Evolutionary conservation across 2,329 filamentous ascomycete genomes (phyloP).

Genomic region (Ciborinia camelliae): DNA sequence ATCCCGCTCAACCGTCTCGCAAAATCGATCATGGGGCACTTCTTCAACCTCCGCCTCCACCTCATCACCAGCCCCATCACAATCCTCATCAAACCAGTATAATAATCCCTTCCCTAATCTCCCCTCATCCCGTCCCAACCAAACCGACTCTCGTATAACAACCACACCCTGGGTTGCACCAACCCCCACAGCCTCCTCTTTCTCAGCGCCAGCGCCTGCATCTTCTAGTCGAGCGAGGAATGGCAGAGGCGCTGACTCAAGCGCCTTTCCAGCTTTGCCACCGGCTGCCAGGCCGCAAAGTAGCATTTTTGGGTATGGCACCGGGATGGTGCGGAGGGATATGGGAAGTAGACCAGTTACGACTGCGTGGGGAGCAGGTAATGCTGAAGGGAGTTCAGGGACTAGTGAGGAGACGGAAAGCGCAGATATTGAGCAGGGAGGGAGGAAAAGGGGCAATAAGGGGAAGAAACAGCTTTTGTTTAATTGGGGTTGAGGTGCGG

Average conservation of each 20-base stretch:
- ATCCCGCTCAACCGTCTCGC: constrained; percentile 55
- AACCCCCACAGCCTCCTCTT: constrained; percentile 38
- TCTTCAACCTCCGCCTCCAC: constrained; percentile 31
- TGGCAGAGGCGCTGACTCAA: constrained; percentile 37
- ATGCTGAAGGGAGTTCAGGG: constrained; percentile 29
- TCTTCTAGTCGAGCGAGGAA: constrained; percentile 22
- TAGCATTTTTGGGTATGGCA: constrained; percentile 61
- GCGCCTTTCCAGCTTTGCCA: constrained; percentile 81
- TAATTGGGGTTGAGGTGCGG: constrained; percentile 18
- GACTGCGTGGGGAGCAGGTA: constrained; percentile 30
- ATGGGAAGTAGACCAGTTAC: constrained; percentile 36
- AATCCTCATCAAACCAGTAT: constrained; percentile 37
- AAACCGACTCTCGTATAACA: constrained; percentile 31
- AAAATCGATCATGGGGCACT: constrained; percentile 54
- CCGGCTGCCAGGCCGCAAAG: constrained; percentile 67
- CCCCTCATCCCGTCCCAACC: constrained; percentile 30
- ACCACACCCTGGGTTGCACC: constrained; percentile 38
- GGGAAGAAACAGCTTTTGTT: constrained; percentile 59
- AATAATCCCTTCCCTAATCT: constrained; percentile 47
- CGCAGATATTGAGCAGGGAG: constrained; percentile 28
- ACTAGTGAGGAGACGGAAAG: constrained; percentile 23
- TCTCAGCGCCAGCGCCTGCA: constrained; percentile 28
- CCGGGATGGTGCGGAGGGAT: constrained; percentile 53
- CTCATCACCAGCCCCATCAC: constrained; percentile 21
- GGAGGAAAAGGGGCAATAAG: constrained; percentile 56